Percentiles rank a stretch among this genome's conserved stretches.
These are phyloP conservation scores for Phytophthora pini DNA, from an alignment of 352 stramenopile genomes.

Conservation along the genomic window DNA sequence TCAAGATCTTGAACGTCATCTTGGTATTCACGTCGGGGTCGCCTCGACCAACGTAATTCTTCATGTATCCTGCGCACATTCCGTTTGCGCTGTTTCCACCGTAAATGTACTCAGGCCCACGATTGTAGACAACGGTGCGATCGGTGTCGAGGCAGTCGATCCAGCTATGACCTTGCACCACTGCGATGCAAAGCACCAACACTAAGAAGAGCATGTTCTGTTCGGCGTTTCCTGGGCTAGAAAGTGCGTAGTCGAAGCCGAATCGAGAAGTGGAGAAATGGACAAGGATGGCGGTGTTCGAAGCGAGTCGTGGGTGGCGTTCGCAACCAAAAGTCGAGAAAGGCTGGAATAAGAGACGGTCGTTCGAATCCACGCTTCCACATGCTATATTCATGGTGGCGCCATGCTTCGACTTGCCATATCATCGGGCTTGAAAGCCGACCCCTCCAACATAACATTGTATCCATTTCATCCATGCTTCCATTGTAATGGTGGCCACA, in stretches of 20 bases:
- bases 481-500: not conserved
- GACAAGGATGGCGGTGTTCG: constrained; percentile 1
- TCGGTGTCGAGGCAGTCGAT: constrained; percentile 78
- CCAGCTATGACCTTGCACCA: constrained; percentile 55
- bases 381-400: constrained; percentile 9
- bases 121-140: constrained; percentile 63
- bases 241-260: constrained; percentile 13
- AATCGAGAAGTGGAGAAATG: constrained; percentile 25
- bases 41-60: constrained; percentile 65
- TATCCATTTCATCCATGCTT: too few relatives aligned
- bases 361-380: constrained; percentile 7
- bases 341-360: constrained; percentile 34
- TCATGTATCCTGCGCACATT: constrained; percentile 67
- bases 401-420: constrained; percentile 6
- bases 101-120: constrained; percentile 61
- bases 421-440: constrained; percentile 1
- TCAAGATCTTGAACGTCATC: constrained; percentile 64
- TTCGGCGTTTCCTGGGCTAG: constrained; percentile 6
- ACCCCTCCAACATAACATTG: constrained; percentile 5
- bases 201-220: constrained; percentile 14
- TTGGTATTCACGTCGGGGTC: constrained; percentile 49
- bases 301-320: constrained; percentile 21
- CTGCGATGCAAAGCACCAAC: constrained; percentile 18
- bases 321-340: constrained; percentile 22
- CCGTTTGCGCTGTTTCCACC: constrained; percentile 48